Base-by-base conservation (phyloP, 2,329 filamentous ascomycete species). In the Fusarium buharicum region DNA sequence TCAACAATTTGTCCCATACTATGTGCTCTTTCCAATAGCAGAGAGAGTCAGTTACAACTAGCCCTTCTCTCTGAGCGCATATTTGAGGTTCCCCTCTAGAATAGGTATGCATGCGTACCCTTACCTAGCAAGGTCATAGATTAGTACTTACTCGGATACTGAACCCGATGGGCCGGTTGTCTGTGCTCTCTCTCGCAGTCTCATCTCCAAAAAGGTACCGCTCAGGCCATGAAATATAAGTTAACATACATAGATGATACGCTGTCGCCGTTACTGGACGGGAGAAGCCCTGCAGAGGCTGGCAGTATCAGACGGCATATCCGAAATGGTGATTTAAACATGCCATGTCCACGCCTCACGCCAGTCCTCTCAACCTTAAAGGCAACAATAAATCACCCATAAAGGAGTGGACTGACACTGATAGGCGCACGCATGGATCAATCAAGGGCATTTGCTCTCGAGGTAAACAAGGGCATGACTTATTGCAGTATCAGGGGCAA, bases 351-450 rank as follows among this genome's bases (percentile, higher is more conserved):
- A 47, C 22, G 20, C 53, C 27, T 58, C 53, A 40, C 22, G 36
- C 39, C 50, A 34, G 33, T 47, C 24, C 36, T 38, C 37, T 38
- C 37, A 49, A 41, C 31, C 31, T 46, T 24, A 22, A 14, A 57
- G 52, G 33, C 46, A 33, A 50, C 43, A 57, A 50, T 64, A 39
- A 56, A 45, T 59, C 47, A 41, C n/a, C 30, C 28, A 44, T 17
- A 41, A 64, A 51, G 54, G 37, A 55, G 55, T 45, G 55, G 45
- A 49, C 41, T 51, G 59, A 54, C 37, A 22, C 17, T 50, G 40
- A 50, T 39, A 56, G 44, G 22, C 44, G 47, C 22, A 33, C 33
- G 61, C 61, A 64, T 53, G 51, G 61, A 22, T 51, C 61, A 58
- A 40, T n/a, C 20, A 17, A 48, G 44, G 51, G 61, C 34, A 20